Evolutionary conservation across 179 eudicot species (phyloP).

Genomic region (Pouteria campechiana): DNA sequence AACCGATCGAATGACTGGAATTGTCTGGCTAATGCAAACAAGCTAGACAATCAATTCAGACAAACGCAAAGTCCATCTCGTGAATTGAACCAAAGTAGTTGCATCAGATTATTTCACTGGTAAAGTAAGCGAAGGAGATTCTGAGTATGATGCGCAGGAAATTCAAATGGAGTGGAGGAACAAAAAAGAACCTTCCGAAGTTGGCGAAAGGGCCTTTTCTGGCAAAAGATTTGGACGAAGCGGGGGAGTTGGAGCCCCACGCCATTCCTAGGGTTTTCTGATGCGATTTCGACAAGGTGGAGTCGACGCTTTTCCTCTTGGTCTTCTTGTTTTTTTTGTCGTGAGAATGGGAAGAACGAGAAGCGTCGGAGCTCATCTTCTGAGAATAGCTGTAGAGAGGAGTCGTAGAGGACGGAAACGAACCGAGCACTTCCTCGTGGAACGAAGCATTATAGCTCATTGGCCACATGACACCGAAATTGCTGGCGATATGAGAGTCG

Average conservation of each 20-base stretch:
- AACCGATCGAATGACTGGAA: no score
- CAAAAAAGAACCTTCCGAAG: conserved; percentile 50
- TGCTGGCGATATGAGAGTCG: no score
- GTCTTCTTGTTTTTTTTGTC: no score
- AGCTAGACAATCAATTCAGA: no score
- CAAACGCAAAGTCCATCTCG: no score
- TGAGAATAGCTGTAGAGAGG: background rate
- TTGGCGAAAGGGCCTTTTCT: conserved; percentile 72
- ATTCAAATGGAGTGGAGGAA: background rate
- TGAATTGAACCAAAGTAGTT: no score
- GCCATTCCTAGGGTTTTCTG: conserved; percentile 93
- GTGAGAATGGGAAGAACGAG: conserved; percentile 30
- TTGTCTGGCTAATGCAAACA: no score
- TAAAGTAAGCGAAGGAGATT: background rate
- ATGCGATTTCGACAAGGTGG: conserved; percentile 29
- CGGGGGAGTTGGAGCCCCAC: conserved; percentile 75
- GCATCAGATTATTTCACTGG: no score
- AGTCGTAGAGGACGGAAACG: no score
- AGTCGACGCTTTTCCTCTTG: conserved; percentile 49
- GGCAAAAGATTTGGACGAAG: conserved; percentile 63
- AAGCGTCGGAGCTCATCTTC: conserved; percentile 41
- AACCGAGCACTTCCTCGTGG: no score
- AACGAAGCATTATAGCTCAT: no score
- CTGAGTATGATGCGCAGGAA: background rate
- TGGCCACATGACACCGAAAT: no score